Conservation (phyloP, 306 rosid genomes). For the Gleditsia sinensis region DNA sequence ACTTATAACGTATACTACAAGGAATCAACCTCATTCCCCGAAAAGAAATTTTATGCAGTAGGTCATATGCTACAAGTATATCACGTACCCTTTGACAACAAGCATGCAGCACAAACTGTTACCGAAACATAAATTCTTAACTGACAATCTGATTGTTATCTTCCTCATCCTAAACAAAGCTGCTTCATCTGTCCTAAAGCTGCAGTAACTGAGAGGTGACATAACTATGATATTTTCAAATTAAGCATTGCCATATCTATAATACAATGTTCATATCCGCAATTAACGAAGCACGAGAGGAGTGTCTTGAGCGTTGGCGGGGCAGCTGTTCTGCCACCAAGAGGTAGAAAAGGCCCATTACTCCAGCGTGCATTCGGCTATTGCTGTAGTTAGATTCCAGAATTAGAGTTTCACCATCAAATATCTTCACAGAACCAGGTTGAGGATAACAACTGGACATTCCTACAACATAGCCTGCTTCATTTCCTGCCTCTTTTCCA, state of each 20-base stretch:
- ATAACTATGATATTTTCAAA: too few species aligned
- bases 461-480: background rate
- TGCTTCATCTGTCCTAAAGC: too few species aligned
- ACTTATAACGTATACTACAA: background rate
- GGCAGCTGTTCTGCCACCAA: conserved; percentile 5
- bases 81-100: background rate
- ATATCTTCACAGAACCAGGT: conserved; percentile 4
- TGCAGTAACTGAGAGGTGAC: too few species aligned
- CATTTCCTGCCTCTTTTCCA: conserved; percentile 13
- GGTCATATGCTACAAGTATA: background rate
- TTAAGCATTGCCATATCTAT: background rate
- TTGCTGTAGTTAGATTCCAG: background rate
- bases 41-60: background rate
- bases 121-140: background rate
- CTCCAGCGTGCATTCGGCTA: background rate
- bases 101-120: background rate
- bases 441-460: conserved; percentile 3
- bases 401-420: conserved; percentile 8
- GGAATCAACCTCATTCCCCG: background rate
- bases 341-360: background rate
- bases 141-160: background rate
- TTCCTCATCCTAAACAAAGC: background rate
- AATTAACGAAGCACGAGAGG: background rate
- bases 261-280: background rate
- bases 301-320: background rate